Percentiles rank a stretch among this genome's conserved stretches.
These are phyloP conservation scores for Amauroascus niger DNA, from an alignment of 2,329 filamentous ascomycete genomes.

Conservation along the genomic window DNA sequence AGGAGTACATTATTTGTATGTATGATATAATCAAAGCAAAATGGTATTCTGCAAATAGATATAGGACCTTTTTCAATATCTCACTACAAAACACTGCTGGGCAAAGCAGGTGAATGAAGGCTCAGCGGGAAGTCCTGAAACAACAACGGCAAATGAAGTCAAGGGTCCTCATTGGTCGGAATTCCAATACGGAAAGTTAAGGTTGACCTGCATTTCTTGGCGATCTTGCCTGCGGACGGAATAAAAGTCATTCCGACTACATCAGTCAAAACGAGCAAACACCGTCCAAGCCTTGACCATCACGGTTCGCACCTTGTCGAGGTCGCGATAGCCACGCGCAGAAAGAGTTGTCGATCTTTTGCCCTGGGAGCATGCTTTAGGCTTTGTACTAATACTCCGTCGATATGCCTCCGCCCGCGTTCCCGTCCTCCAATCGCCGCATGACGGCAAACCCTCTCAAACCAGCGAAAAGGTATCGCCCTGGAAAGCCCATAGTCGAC, in stretches of 20 bases:
- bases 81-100: too few relatives aligned
- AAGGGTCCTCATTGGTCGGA: neutral
- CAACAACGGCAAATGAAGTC: neutral
- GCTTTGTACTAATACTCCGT: neutral
- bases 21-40: too few relatives aligned
- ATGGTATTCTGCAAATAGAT: too few relatives aligned
- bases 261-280: slow-evolving; percentile 1
- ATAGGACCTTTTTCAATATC: too few relatives aligned
- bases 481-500: slow-evolving; percentile 60
- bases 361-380: neutral
- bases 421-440: slow-evolving; percentile 43
- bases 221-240: neutral
- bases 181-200: neutral
- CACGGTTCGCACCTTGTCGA: neutral
- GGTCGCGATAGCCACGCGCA: neutral
- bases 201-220: neutral
- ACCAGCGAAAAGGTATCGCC: slow-evolving; percentile 65
- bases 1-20: too few relatives aligned
- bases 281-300: neutral
- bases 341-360: neutral
- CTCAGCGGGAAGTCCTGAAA: neutral
- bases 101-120: neutral
- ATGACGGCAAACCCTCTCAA: slow-evolving; percentile 88
- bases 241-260: neutral
- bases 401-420: slow-evolving; percentile 30